Conservation (phyloP, 495 filamentous ascomycete genomes). For the Penicillium crystallinum region DNA sequence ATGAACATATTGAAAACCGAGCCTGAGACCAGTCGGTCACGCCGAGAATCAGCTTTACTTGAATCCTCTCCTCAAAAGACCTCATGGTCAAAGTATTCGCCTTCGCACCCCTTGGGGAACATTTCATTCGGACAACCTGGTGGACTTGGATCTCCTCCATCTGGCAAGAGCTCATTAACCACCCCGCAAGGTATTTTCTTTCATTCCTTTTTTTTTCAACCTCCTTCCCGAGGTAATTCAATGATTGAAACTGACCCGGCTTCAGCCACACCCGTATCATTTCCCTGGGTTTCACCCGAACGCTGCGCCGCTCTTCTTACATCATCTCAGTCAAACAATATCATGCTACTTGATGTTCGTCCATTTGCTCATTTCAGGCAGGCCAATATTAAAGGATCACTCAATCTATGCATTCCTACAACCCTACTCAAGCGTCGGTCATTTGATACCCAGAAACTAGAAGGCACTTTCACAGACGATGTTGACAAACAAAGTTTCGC, state of each 20-base stretch:
- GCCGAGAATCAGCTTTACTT: constrained; percentile 18
- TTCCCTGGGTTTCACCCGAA: constrained; percentile 54
- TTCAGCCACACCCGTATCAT: constrained; percentile 3
- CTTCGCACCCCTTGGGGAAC: neutral
- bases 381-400: constrained; percentile 66
- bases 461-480: constrained; percentile 77
- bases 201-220: neutral
- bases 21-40: constrained; percentile 20
- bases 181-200: constrained; percentile 8
- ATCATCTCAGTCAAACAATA: constrained; percentile 46
- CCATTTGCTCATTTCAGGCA: constrained; percentile 76
- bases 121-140: neutral
- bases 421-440: constrained; percentile 87
- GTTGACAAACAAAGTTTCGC: constrained; percentile 69
- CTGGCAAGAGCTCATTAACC: neutral
- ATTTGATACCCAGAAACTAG: constrained; percentile 85
- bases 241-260: neutral
- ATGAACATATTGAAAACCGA: constrained; percentile 41
- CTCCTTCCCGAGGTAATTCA: neutral
- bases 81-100: constrained; percentile 2
- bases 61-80: constrained; percentile 9
- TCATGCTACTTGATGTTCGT: constrained; percentile 81
- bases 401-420: constrained; percentile 94
- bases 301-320: constrained; percentile 65
- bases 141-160: neutral